Evolutionary conservation across 169 alveolate genomes (phyloP).

Genomic region (Cryptosporidium parvum): DNA sequence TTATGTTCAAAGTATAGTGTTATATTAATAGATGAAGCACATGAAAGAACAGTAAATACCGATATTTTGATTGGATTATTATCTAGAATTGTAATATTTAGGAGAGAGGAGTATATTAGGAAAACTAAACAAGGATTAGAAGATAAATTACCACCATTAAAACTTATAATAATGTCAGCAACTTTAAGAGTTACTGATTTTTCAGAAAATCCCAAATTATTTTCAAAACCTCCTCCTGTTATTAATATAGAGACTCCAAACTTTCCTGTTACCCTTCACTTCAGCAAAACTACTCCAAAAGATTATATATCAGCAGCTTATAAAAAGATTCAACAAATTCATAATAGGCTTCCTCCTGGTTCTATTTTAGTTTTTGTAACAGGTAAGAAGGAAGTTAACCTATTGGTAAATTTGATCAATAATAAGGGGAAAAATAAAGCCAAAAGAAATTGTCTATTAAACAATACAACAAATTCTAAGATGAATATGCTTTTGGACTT

Average conservation of each 20-base stretch:
- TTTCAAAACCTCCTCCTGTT: slow-evolving; percentile 88
- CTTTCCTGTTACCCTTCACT: slow-evolving; percentile 91
- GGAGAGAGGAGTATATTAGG: slow-evolving; percentile 82
- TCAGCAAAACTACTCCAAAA: slow-evolving; percentile 86
- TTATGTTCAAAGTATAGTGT: slow-evolving; percentile 93
- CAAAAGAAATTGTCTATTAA: slow-evolving; percentile 14
- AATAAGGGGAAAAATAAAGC: slow-evolving; percentile 81
- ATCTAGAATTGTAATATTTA: slow-evolving; percentile 92
- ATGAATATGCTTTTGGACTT: slow-evolving; percentile 67
- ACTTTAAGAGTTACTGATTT: slow-evolving; percentile 94
- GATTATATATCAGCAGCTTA: slow-evolving; percentile 91
- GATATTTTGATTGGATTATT: slow-evolving; percentile 97
- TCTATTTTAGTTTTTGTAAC: slow-evolving; percentile 96
- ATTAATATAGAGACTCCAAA: slow-evolving; percentile 91
- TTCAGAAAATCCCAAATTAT: slow-evolving; percentile 89
- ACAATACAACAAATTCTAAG: slow-evolving; percentile 22
- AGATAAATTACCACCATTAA: slow-evolving; percentile 83
- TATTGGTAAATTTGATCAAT: slow-evolving; percentile 85
- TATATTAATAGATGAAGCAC: slow-evolving; percentile 99
- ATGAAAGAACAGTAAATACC: slow-evolving; percentile 97
- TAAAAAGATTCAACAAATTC: slow-evolving; percentile 83
- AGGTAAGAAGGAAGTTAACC: slow-evolving; percentile 95
- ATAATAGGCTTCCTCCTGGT: slow-evolving; percentile 94
- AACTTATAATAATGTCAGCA: slow-evolving; percentile 99
- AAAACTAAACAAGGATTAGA: slow-evolving; percentile 64